Evolutionary conservation across 2,329 filamentous ascomycete genomes (phyloP).

Genomic region (Ophiostoma quercus): DNA sequence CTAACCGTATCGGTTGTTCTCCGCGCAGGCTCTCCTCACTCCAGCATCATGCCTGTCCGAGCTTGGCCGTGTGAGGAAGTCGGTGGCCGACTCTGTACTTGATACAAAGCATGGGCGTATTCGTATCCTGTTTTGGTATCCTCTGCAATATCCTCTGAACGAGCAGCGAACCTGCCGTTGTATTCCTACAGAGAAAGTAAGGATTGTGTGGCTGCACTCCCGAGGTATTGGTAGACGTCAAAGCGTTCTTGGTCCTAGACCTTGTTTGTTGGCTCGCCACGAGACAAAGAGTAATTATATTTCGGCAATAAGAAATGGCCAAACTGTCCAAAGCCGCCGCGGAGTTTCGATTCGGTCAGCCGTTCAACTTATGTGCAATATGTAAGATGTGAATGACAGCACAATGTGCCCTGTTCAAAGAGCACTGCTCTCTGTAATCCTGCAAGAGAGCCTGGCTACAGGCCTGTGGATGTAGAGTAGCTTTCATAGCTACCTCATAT

Average conservation of each 20-base stretch:
- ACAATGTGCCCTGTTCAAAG: neutral
- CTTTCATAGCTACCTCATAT: neutral
- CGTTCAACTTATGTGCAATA: neutral
- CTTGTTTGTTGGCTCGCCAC: constrained; percentile 6
- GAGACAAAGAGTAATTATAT: constrained; percentile 11
- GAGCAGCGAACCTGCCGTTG: neutral
- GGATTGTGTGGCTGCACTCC: constrained; percentile 8
- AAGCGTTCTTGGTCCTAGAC: constrained; percentile 1
- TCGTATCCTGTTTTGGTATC: neutral
- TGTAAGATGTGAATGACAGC: no score
- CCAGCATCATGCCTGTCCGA: neutral
- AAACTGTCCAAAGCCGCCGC: neutral
- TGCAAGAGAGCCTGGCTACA: no score
- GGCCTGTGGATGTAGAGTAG: no score
- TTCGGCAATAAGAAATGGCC: neutral
- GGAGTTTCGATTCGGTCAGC: neutral
- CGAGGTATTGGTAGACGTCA: constrained; percentile 9
- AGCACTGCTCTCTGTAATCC: neutral
- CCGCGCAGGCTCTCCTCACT: neutral
- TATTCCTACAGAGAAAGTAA: neutral
- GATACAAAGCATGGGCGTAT: neutral
- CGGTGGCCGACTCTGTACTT: neutral
- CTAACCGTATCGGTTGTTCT: neutral
- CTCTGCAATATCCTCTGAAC: neutral
- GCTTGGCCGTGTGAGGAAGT: constrained; percentile 2